A percentile compares a stretch with the other conserved stretches of the same genome.
These are phyloP conservation scores for Umbellularia californica DNA, from an alignment of 164 flowering plant genomes.

Conservation along the genomic window DNA sequence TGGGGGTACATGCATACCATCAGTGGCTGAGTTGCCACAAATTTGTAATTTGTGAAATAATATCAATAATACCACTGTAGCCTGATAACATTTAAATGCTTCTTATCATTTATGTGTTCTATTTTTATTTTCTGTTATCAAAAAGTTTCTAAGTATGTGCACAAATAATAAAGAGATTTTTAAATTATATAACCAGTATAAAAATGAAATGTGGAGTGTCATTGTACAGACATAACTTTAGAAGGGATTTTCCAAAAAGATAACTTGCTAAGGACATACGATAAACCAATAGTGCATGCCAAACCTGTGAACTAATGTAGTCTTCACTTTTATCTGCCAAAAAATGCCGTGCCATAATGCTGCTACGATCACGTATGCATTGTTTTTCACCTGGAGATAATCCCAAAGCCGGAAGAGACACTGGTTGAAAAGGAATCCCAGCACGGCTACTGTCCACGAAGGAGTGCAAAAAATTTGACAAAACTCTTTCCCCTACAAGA, in stretches of 20 bases:
- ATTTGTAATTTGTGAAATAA: too few species aligned
- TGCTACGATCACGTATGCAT: slow-evolving; percentile 90
- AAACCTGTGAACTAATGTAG: slow-evolving; percentile 82
- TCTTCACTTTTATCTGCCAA: slow-evolving; percentile 92
- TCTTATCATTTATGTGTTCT: too few species aligned
- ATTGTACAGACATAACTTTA: not conserved
- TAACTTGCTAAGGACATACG: not conserved
- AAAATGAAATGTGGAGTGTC: not conserved
- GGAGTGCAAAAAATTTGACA: slow-evolving; percentile 80
- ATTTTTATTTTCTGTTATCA: too few species aligned
- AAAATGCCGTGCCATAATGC: slow-evolving; percentile 93
- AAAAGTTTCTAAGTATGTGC: too few species aligned
- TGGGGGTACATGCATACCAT: not conserved
- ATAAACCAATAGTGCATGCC: not conserved
- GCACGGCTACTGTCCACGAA: slow-evolving; percentile 78
- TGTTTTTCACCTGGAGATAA: slow-evolving; percentile 85
- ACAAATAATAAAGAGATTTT: too few species aligned
- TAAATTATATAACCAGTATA: too few species aligned
- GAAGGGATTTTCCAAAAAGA: not conserved
- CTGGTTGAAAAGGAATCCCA: slow-evolving; percentile 71
- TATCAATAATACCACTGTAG: too few species aligned
- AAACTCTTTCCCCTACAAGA: slow-evolving; percentile 71
- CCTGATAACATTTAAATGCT: too few species aligned
- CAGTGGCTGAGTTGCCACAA: not conserved
- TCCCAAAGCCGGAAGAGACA: slow-evolving; percentile 69